A percentile compares a stretch with the other conserved stretches of the same genome.
These are phyloP conservation scores for Hypericum androsaemum DNA, from an alignment of 345 rosid species.

Conservation along the genomic window DNA sequence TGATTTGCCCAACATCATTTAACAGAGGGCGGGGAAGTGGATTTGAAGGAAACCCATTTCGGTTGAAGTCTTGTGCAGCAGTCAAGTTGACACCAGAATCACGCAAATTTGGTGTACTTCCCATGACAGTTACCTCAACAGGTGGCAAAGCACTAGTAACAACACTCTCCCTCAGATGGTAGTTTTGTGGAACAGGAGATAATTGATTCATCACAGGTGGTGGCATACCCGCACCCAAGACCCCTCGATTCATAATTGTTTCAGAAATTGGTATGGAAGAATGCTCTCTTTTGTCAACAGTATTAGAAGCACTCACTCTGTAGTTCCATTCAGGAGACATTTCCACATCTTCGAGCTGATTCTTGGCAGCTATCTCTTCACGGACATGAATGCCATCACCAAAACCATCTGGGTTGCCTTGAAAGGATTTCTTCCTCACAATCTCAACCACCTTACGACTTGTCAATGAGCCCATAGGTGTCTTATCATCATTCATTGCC, in stretches of 20 bases:
- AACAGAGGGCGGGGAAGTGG: constrained; percentile 14
- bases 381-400: constrained; percentile 16
- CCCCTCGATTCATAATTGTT: constrained; percentile 14
- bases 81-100: constrained; percentile 10
- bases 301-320: constrained; percentile 30
- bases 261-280: constrained; percentile 22
- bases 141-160: constrained; percentile 15
- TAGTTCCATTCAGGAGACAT: constrained; percentile 90
- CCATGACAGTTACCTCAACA: constrained; percentile 14
- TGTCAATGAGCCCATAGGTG: background rate
- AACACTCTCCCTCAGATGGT: constrained; percentile 12
- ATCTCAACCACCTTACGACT: constrained; percentile 18
- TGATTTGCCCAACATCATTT: constrained; percentile 37
- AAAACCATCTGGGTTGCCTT: constrained; percentile 23
- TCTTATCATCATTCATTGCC: constrained; percentile 12
- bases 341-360: constrained; percentile 53
- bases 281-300: constrained; percentile 25
- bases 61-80: constrained; percentile 16
- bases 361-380: constrained; percentile 36
- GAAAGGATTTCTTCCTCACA: constrained; percentile 16
- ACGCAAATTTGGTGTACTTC: constrained; percentile 11
- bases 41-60: constrained; percentile 15
- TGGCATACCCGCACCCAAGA: constrained; percentile 21
- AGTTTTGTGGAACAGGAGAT: constrained; percentile 20
- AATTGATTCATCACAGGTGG: constrained; percentile 20